Conservation (phyloP, 176 grass and related monocot genomes). For the Avena insularis region DNA sequence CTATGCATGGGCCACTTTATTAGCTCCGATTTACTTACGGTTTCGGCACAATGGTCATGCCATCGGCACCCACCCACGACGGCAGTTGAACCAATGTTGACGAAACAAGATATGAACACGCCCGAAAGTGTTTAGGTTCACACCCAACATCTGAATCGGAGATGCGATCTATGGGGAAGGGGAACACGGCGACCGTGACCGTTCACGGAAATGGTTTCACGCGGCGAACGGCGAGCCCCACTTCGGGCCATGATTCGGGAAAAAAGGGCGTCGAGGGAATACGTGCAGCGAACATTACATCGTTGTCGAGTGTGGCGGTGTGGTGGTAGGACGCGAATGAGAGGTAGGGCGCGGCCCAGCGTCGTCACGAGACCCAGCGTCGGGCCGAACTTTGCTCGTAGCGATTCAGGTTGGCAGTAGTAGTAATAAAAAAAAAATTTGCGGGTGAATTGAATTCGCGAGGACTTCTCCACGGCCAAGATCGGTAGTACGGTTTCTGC, state of each 20-base stretch:
- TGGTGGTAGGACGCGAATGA: not conserved
- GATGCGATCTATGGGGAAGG: not conserved
- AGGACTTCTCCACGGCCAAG: too few relatives aligned
- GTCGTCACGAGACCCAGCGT: slow-evolving; percentile 15
- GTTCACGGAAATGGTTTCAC: not conserved
- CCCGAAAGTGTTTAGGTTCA: not conserved
- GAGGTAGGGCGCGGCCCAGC: too few relatives aligned
- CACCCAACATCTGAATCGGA: not conserved
- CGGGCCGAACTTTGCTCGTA: not conserved
- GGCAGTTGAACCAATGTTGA: slow-evolving; percentile 6
- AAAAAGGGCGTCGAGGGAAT: not conserved
- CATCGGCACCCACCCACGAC: not conserved
- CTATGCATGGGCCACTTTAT: too few relatives aligned
- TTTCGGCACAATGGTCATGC: not conserved
- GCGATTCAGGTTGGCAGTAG: not conserved
- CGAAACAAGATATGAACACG: not conserved
- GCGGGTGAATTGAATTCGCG: not conserved
- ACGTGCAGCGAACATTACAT: not conserved
- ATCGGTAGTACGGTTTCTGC: too few relatives aligned
- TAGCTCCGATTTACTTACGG: too few relatives aligned
- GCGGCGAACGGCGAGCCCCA: not conserved
- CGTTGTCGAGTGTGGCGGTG: not conserved
- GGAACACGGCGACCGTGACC: not conserved
- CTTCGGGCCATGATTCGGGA: not conserved
- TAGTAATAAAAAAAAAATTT: too few relatives aligned